A percentile compares a stretch with the other conserved stretches of the same genome.
Evolutionary conservation across 495 filamentous ascomycete genomes (phyloP).

Genomic region (Cercophora samala): DNA sequence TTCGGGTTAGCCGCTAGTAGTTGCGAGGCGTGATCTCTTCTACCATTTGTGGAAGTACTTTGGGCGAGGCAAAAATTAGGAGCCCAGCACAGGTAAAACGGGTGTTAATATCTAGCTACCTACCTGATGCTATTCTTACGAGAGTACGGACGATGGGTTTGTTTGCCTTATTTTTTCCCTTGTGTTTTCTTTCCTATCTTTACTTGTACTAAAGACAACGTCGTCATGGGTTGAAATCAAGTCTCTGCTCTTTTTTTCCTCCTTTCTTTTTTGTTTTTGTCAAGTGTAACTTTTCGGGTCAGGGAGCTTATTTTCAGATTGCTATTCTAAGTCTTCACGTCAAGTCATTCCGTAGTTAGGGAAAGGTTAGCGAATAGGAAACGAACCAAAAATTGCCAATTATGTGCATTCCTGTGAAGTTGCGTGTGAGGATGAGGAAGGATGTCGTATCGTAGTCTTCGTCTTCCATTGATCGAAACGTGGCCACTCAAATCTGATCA

Average conservation of each 20-base stretch:
- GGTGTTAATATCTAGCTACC: background rate
- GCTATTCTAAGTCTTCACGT: background rate
- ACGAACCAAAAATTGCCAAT: too few relatives aligned
- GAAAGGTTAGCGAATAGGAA: background rate
- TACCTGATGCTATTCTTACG: too few relatives aligned
- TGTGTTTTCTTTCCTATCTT: background rate
- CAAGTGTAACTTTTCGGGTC: background rate
- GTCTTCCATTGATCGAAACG: too few relatives aligned
- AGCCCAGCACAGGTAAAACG: background rate
- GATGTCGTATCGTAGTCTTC: too few relatives aligned
- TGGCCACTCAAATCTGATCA: too few relatives aligned
- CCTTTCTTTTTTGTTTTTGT: too few relatives aligned
- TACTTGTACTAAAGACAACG: background rate
- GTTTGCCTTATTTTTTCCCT: background rate
- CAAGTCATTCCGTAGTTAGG: background rate
- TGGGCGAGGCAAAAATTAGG: background rate
- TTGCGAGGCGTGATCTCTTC: background rate
- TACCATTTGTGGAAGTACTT: background rate
- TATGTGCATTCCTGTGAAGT: too few relatives aligned
- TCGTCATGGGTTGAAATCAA: background rate
- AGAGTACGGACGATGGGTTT: background rate
- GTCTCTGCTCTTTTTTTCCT: background rate
- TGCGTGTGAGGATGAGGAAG: too few relatives aligned
- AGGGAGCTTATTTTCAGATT: background rate
- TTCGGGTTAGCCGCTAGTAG: background rate